phyloP scores from a whole-genome alignment of 139 green algal species.

The Chlamydomonas schloesseri region DNA sequence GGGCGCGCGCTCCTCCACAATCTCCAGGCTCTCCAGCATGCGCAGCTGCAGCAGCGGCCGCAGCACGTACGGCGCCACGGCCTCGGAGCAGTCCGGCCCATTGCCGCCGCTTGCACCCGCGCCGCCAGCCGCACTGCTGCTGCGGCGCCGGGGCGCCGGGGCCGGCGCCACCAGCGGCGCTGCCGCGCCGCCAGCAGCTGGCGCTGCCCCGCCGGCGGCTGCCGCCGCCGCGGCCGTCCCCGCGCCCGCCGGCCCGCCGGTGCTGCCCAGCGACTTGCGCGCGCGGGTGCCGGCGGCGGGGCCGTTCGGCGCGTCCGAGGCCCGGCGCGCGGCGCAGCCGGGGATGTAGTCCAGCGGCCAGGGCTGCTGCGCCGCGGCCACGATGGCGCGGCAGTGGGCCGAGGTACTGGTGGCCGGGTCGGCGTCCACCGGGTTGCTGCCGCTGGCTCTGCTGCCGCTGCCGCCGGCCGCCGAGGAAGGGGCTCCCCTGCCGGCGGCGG shows the following conservation, averaged over 20 bases:
- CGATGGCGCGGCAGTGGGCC: not conserved
- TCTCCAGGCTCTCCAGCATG: conserved; percentile 15
- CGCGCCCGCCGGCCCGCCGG: too few species aligned
- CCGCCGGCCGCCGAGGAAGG: too few species aligned
- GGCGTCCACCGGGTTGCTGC: too few species aligned
- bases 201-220: not conserved
- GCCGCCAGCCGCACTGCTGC: not conserved
- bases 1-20: not conserved
- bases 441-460: too few species aligned
- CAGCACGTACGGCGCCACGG: not conserved
- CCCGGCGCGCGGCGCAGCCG: not conserved
- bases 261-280: not conserved
- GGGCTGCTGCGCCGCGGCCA: not conserved
- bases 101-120: too few species aligned
- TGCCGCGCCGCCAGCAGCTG: not conserved
- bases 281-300: not conserved
- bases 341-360: not conserved
- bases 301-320: not conserved
- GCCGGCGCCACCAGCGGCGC: not conserved
- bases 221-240: too few species aligned
- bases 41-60: conserved; percentile 16
- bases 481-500: too few species aligned
- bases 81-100: not conserved
- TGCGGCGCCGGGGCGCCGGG: not conserved
- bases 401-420: not conserved